Evolutionary conservation across 169 alveolate species (phyloP).

Genomic region (Perkinsus olseni): DNA sequence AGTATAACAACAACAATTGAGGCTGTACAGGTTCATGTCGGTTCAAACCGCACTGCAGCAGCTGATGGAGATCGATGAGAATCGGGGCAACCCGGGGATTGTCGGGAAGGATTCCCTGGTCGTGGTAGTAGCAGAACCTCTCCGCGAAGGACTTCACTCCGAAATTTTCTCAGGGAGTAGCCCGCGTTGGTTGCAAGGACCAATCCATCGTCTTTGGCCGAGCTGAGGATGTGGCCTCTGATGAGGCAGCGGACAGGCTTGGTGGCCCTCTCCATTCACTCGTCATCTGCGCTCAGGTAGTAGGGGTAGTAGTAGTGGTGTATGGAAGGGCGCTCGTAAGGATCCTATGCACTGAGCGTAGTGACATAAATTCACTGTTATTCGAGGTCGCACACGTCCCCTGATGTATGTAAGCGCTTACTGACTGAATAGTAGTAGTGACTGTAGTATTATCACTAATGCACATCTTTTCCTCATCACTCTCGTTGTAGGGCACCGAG

Average conservation of each 20-base stretch:
- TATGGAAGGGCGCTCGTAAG: too few species aligned
- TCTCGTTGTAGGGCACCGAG: not conserved
- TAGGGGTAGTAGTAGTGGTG: not conserved
- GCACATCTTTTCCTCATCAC: too few species aligned
- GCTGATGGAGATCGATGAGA: conserved; percentile 69
- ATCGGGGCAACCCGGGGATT: conserved; percentile 26
- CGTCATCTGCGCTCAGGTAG: conserved; percentile 37
- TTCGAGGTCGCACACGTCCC: too few species aligned
- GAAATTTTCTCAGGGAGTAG: conserved; percentile 81
- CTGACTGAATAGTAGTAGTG: too few species aligned
- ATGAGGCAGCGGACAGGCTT: conserved; percentile 59
- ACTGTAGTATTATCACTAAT: too few species aligned
- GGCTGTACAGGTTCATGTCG: conserved; percentile 79
- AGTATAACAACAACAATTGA: too few species aligned
- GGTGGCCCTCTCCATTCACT: conserved; percentile 92
- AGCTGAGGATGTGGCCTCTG: conserved; percentile 37
- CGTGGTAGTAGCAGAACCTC: conserved; percentile 37
- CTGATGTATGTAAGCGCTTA: too few species aligned
- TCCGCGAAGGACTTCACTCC: not conserved
- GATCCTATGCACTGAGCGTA: too few species aligned
- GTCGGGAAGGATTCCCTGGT: not conserved
- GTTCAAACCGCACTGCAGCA: conserved; percentile 78
- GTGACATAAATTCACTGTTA: too few species aligned
- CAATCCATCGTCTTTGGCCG: conserved; percentile 68
- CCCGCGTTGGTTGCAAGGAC: conserved; percentile 78